A percentile compares a stretch with the other conserved stretches of the same genome.
phyloP scores from a whole-genome alignment of 768 basidiomycete genomes.

The Austroboletus eburneus region DNA sequence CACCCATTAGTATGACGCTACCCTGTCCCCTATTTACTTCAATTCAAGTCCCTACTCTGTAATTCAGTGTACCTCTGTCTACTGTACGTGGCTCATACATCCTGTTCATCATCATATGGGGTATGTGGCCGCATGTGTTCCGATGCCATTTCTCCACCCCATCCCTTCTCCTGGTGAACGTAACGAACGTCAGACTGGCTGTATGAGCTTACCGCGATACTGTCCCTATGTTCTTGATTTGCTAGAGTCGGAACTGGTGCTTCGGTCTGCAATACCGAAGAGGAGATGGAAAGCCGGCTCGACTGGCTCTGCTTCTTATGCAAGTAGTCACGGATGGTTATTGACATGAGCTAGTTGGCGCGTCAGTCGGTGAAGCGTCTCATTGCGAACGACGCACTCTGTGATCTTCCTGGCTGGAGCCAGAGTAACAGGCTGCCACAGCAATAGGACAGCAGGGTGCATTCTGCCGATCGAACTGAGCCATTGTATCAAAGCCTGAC shows the following conservation, averaged over 20 bases:
- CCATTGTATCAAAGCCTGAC: not conserved
- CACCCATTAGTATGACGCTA: slow-evolving; percentile 12
- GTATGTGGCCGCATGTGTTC: slow-evolving; percentile 34
- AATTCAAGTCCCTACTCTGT: not conserved
- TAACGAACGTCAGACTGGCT: slow-evolving; percentile 24
- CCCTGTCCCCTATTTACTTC: not conserved
- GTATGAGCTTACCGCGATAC: slow-evolving; percentile 26
- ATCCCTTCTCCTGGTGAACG: slow-evolving; percentile 30
- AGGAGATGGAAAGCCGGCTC: slow-evolving; percentile 20
- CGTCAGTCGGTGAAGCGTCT: slow-evolving; percentile 3
- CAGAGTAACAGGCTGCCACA: slow-evolving; percentile 74
- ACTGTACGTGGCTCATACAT: slow-evolving; percentile 26
- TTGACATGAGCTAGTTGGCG: slow-evolving; percentile 51
- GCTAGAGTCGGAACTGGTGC: slow-evolving; percentile 27
- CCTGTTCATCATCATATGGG: slow-evolving; percentile 39
- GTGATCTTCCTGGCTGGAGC: slow-evolving; percentile 78
- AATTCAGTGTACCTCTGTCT: slow-evolving; percentile 1
- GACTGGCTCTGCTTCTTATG: slow-evolving; percentile 45
- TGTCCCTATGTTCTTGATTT: slow-evolving; percentile 29
- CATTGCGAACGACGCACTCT: slow-evolving; percentile 43
- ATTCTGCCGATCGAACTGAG: slow-evolving; percentile 43
- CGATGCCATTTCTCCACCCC: slow-evolving; percentile 35
- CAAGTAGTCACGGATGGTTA: slow-evolving; percentile 65
- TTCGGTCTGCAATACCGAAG: slow-evolving; percentile 27
- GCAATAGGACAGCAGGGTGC: slow-evolving; percentile 82